These are phyloP conservation scores for Lanmaoa rubissima DNA, from an alignment of 768 basidiomycete species.

Conservation along the genomic window DNA sequence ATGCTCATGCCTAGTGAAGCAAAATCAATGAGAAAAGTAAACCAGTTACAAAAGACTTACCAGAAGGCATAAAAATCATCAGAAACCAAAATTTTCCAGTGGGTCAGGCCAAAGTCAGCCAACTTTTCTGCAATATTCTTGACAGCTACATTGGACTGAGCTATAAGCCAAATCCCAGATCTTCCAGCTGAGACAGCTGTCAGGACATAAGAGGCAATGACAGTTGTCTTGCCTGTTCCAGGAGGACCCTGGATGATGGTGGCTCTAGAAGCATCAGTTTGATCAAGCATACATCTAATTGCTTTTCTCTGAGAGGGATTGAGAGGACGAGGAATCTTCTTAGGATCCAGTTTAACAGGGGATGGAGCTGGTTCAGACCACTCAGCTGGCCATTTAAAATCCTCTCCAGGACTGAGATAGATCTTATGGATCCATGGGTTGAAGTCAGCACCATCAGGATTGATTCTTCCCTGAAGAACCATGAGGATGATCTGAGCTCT, in stretches of 20 bases:
- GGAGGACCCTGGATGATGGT: constrained; percentile 50
- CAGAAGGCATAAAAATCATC: constrained; percentile 63
- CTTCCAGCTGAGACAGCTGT: constrained; percentile 39
- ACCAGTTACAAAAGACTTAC: constrained; percentile 37
- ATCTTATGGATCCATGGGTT: constrained; percentile 40
- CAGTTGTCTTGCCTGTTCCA: constrained; percentile 73
- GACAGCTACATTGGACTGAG: constrained; percentile 85
- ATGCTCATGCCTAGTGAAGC: constrained; percentile 72
- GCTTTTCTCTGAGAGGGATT: constrained; percentile 41
- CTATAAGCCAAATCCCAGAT: constrained; percentile 72
- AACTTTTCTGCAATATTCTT: constrained; percentile 89
- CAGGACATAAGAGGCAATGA: constrained; percentile 63
- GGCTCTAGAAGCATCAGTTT: constrained; percentile 34
- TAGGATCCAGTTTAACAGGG: constrained; percentile 14
- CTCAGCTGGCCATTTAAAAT: constrained; percentile 40
- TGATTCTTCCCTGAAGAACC: constrained; percentile 35
- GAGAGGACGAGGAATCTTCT: constrained; percentile 29
- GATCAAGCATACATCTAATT: constrained; percentile 38
- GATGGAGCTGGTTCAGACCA: constrained; percentile 21
- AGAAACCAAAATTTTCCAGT: constrained; percentile 73
- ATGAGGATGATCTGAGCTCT: constrained; percentile 32
- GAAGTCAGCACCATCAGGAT: constrained; percentile 25
- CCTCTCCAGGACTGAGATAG: constrained; percentile 28
- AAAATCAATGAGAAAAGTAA: constrained; percentile 4
- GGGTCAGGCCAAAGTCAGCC: constrained; percentile 44